phyloP scores from a whole-genome alignment of 345 rosid species.

The Dipteronia sinensis region DNA sequence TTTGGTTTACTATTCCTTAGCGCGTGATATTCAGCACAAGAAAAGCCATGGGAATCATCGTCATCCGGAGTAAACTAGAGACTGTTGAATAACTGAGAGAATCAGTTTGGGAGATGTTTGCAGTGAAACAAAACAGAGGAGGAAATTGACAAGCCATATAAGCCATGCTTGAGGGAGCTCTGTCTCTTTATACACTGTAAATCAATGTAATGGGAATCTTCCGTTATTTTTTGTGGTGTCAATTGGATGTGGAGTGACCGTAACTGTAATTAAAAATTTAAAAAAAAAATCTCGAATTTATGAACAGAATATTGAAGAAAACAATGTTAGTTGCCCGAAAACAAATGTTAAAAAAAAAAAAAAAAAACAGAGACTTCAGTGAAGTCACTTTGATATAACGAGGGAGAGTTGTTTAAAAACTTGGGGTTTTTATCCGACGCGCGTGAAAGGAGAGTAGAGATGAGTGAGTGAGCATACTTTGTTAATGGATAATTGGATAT shows the following conservation, averaged over 20 bases:
- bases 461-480: not conserved
- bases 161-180: slow-evolving; percentile 11
- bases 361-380: not conserved
- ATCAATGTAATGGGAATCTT: slow-evolving; percentile 3
- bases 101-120: not conserved
- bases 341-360: not conserved
- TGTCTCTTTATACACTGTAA: not conserved
- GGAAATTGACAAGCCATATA: not conserved
- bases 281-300: not conserved
- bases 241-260: slow-evolving; percentile 12
- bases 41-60: slow-evolving; percentile 29
- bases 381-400: not conserved
- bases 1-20: slow-evolving; percentile 2
- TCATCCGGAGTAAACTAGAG: slow-evolving; percentile 6
- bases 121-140: not conserved
- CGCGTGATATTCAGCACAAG: slow-evolving; percentile 28
- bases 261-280: not conserved
- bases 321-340: not conserved
- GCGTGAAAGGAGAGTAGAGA: not conserved
- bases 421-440: not conserved
- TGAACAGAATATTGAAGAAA: not conserved
- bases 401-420: not conserved
- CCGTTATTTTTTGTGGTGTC: slow-evolving; percentile 16
- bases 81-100: slow-evolving; percentile 2
- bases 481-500: not conserved